Percentiles rank a stretch among this genome's conserved stretches.
These are phyloP conservation scores for Aschersonia sp. DNA, from an alignment of 2,329 filamentous ascomycete genomes.

Conservation along the genomic window DNA sequence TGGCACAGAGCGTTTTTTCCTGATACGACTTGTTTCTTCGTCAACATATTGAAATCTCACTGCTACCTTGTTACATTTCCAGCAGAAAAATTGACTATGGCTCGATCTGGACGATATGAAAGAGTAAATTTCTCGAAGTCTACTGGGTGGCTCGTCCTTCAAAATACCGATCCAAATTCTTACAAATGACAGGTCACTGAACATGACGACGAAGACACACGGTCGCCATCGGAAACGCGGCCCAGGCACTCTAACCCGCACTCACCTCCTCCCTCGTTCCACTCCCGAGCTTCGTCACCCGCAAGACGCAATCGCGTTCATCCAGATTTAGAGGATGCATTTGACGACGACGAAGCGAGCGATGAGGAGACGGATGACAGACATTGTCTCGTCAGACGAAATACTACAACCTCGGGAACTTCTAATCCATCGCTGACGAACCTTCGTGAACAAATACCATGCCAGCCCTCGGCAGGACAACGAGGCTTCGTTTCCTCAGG, in stretches of 20 bases:
- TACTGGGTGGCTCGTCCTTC: not conserved
- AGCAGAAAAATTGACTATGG: slow-evolving; percentile 23
- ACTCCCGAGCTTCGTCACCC: slow-evolving; percentile 57
- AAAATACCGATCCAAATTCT: not conserved
- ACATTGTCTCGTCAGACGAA: slow-evolving; percentile 70
- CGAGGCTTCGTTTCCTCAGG: slow-evolving; percentile 14
- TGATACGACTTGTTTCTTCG: not conserved
- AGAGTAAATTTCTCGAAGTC: slow-evolving; percentile 27
- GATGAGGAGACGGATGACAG: slow-evolving; percentile 66
- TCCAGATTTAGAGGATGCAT: slow-evolving; percentile 79
- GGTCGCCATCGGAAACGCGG: slow-evolving; percentile 16
- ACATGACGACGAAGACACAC: slow-evolving; percentile 30
- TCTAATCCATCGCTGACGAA: slow-evolving; percentile 4
- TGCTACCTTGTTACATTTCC: not conserved
- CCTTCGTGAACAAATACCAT: not conserved
- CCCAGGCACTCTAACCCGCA: slow-evolving; percentile 28
- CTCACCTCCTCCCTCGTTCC: slow-evolving; percentile 72
- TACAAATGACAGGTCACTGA: slow-evolving; percentile 33
- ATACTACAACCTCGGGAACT: slow-evolving; percentile 16
- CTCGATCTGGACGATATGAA: slow-evolving; percentile 33
- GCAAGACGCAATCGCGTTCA: slow-evolving; percentile 40
- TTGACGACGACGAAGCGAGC: slow-evolving; percentile 67
- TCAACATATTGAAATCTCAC: not conserved
- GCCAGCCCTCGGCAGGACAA: slow-evolving; percentile 10
- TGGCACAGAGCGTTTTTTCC: no score